Conservation (phyloP, 441 rosid species). For the Erodium trifolium region DNA sequence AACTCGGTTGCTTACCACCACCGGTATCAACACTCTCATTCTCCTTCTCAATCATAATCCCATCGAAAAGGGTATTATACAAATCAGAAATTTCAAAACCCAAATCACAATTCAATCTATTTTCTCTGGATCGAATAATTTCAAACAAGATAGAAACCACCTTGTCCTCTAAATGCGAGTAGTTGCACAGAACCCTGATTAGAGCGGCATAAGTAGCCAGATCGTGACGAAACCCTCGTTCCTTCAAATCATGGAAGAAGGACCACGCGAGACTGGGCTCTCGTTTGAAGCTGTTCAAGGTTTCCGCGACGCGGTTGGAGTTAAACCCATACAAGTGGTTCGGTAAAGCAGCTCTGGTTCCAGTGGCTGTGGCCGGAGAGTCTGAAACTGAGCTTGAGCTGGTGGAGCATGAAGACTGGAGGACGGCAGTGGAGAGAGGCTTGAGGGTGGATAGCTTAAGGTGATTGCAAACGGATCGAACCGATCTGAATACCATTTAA, state of each 20-base stretch:
- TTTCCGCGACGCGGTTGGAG: neutral
- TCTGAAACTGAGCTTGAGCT: neutral
- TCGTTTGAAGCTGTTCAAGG: constrained; percentile 5
- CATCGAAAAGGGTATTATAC: constrained; percentile 24
- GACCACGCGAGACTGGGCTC: constrained; percentile 31
- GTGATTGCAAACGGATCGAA: neutral
- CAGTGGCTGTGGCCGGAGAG: neutral
- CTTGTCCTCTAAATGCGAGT: constrained; percentile 32
- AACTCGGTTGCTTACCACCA: no score
- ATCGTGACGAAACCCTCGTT: constrained; percentile 31
- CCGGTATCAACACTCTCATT: constrained; percentile 21
- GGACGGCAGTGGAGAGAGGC: neutral
- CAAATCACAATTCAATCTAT: constrained; percentile 12
- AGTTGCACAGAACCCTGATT: constrained; percentile 33
- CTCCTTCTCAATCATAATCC: neutral
- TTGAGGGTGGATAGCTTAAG: neutral
- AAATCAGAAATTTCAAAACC: constrained; percentile 35
- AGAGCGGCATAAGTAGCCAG: constrained; percentile 39
- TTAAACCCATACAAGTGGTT: neutral
- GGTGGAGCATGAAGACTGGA: neutral
- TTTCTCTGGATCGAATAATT: constrained; percentile 19
- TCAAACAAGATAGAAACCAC: constrained; percentile 38
- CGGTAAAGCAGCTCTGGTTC: neutral
- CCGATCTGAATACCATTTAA: neutral
- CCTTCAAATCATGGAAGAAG: constrained; percentile 28